Percentiles rank a stretch among this genome's conserved stretches.
These are phyloP conservation scores for Monosporozyma solicola DNA, from an alignment of 805 yeast species.

Conservation along the genomic window DNA sequence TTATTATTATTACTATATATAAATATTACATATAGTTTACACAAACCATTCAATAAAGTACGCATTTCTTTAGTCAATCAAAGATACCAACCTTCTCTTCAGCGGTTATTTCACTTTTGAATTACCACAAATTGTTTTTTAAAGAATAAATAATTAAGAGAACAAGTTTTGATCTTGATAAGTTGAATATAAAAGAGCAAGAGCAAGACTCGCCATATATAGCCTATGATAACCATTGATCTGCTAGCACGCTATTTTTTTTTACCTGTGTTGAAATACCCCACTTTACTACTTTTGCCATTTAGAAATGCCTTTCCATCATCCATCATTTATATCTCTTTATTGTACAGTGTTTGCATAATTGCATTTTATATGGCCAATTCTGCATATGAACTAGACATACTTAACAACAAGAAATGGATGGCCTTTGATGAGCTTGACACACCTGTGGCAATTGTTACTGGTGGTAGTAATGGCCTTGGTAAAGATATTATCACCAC, in stretches of 20 bases:
- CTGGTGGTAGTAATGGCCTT: constrained; percentile 35
- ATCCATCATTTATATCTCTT: constrained; percentile 6
- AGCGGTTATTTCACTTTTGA: neutral
- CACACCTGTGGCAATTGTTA: constrained; percentile 13
- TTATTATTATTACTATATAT: neutral
- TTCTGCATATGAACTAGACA: constrained; percentile 1
- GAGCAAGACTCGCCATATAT: neutral
- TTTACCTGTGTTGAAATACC: constrained; percentile 15
- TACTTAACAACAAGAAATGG: constrained; percentile 1
- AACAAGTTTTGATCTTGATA: neutral
- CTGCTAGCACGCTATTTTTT: constrained; percentile 8
- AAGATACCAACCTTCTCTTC: neutral
- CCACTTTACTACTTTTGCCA: constrained; percentile 9
- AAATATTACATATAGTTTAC: neutral
- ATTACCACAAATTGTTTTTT: neutral
- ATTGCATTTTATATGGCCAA: constrained; percentile 6
- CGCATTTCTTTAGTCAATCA: neutral
- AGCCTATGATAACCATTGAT: constrained; percentile 13
- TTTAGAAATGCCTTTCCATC: constrained; percentile 6
- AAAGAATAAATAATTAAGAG: neutral
- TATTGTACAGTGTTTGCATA: constrained; percentile 3
- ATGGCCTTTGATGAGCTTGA: constrained; percentile 1
- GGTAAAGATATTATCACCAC: constrained; percentile 24
- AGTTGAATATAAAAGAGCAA: neutral
- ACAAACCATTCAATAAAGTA: neutral